Percentiles rank a stretch among this genome's conserved stretches.
These are phyloP conservation scores for Candida dajiaensis DNA, from an alignment of 805 yeast genomes.

Conservation along the genomic window DNA sequence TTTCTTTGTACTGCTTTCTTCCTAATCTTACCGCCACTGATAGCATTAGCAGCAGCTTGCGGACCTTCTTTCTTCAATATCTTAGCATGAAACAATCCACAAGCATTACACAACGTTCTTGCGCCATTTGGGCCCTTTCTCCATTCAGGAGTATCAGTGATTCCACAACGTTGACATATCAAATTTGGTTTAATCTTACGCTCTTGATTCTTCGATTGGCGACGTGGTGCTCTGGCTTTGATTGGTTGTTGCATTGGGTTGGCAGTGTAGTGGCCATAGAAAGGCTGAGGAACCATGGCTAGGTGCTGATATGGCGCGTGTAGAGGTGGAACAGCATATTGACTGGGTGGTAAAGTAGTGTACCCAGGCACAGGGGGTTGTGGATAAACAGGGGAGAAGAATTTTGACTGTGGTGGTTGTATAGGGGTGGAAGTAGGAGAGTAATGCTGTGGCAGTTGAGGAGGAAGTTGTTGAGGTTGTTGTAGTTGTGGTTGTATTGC, in stretches of 20 bases:
- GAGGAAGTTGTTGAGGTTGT: neutral
- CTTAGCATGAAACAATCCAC: slow-evolving; percentile 73
- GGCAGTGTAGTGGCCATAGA: neutral
- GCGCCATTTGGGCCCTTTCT: slow-evolving; percentile 74
- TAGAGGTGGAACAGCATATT: neutral
- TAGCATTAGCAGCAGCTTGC: slow-evolving; percentile 22
- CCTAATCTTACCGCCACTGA: slow-evolving; percentile 8
- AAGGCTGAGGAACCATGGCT: neutral
- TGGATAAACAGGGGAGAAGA: neutral
- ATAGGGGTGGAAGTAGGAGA: neutral
- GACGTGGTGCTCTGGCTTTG: neutral
- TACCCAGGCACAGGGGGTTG: neutral
- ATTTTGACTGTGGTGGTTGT: neutral
- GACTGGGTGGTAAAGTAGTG: neutral
- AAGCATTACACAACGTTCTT: slow-evolving; percentile 73
- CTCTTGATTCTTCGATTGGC: neutral
- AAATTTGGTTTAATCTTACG: slow-evolving; percentile 5
- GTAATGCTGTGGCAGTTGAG: neutral
- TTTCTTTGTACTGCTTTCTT: slow-evolving; percentile 8
- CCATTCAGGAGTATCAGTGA: slow-evolving; percentile 71
- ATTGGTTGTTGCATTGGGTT: neutral
- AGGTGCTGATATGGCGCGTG: neutral
- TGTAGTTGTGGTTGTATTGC: neutral
- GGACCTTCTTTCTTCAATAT: slow-evolving; percentile 41
- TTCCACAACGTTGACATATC: slow-evolving; percentile 41